Evolutionary conservation across 345 rosid genomes (phyloP).

Genomic region (Citrus trifoliata): DNA sequence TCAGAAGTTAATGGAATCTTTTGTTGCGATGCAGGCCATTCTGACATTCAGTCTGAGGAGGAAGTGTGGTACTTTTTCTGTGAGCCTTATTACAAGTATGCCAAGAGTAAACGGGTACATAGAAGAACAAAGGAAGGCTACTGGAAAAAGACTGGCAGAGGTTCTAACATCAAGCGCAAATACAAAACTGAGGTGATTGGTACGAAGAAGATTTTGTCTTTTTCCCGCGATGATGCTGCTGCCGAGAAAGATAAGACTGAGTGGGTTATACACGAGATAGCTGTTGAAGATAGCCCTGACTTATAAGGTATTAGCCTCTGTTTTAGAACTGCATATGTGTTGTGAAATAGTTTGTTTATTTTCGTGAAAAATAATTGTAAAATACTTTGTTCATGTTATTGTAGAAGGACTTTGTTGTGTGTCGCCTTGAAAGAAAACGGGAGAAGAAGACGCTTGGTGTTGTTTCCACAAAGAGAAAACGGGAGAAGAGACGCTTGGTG

Average conservation of each 20-base stretch:
- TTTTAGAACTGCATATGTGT: not conserved
- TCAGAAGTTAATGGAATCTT: no score
- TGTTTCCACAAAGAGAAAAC: not conserved
- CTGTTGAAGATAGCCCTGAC: not conserved
- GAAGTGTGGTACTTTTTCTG: not conserved
- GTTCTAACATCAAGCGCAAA: conserved; percentile 16
- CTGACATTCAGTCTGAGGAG: not conserved
- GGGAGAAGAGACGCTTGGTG: no score
- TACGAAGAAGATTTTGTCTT: conserved; percentile 36
- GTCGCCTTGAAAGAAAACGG: not conserved
- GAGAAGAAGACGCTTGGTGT: not conserved
- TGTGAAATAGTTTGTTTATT: not conserved
- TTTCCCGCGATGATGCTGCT: not conserved
- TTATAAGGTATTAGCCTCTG: not conserved
- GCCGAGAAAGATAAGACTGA: not conserved
- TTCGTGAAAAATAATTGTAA: not conserved
- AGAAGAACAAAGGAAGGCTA: conserved; percentile 31
- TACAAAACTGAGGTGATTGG: conserved; percentile 24
- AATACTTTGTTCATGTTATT: not conserved
- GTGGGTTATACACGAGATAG: conserved; percentile 6
- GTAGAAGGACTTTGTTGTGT: conserved; percentile 5
- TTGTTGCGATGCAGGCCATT: not conserved
- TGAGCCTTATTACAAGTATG: not conserved
- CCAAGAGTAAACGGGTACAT: conserved; percentile 9
- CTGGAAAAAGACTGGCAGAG: conserved; percentile 45